Evolutionary conservation across 140 eudicot genomes (phyloP), one percentile per base, ranked within the genome.

Genomic region (Cichorium intybus): DNA sequence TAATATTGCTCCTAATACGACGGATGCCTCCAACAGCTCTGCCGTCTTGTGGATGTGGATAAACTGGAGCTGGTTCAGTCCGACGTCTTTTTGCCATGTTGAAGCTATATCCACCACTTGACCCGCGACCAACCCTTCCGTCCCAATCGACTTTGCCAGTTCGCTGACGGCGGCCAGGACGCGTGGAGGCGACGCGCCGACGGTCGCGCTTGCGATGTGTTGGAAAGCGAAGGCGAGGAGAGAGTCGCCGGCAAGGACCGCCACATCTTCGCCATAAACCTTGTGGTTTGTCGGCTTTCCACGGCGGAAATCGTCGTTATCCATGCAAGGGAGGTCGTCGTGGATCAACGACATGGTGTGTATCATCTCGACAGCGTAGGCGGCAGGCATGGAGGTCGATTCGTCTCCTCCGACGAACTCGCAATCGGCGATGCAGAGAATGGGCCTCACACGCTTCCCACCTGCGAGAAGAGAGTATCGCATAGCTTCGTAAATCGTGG

Each of bases 301-400:
- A n/a, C n/a, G n/a, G n/a, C n/a, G n/a, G n/a, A n/a, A n/a, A n/a
- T n/a, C n/a, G n/a, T n/a, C n/a, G n/a, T n/a, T n/a, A n/a, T n/a
- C n/a, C n/a, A n/a, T n/a, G n/a, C n/a, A n/a, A n/a, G n/a, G n/a
- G n/a, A n/a, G n/a, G n/a, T n/a, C n/a, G n/a, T n/a, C n/a, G n/a
- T n/a, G n/a, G n/a, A n/a, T n/a, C n/a, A n/a, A n/a, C n/a, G n/a
- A n/a, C n/a, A n/a, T n/a, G 1, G 95, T 77, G 69, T 85, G 82
- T 31, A 82, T 80, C 90, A 85, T 85, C 56, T 88, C 87, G 8
- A 88, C 82, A 0, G 96, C 95, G 9, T 90, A 88, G 4, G 96
- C 94, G 8, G 90, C 89, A 3, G 87, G 84, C 68, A 82, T 75
- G 54, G 90, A 81, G 22, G 68, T 64, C 9, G 76, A 26, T 21